phyloP scores from a whole-genome alignment of 768 basidiomycete species.

The Tricholoma sp. region DNA sequence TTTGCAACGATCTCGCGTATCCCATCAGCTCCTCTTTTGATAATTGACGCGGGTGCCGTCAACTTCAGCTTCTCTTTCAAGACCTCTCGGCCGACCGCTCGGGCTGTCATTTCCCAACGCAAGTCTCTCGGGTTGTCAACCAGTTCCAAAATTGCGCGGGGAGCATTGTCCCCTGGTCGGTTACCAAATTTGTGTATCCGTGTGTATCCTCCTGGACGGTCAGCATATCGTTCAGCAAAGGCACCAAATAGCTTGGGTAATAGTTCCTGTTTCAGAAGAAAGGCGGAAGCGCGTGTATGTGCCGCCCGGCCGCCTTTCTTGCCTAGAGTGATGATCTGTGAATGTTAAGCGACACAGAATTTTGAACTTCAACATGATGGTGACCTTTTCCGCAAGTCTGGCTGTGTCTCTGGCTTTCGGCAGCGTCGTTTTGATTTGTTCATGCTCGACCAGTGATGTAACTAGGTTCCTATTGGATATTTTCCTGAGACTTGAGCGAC shows the following conservation, averaged over 20 bases:
- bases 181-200: slow-evolving; percentile 90
- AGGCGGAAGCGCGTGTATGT: slow-evolving; percentile 68
- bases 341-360: slow-evolving; percentile 6
- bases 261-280: slow-evolving; percentile 67
- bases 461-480: slow-evolving; percentile 72
- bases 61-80: slow-evolving; percentile 49
- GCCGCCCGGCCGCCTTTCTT: slow-evolving; percentile 76
- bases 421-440: slow-evolving; percentile 92
- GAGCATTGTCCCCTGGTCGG: slow-evolving; percentile 89
- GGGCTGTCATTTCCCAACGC: slow-evolving; percentile 82
- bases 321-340: slow-evolving; percentile 85
- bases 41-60: slow-evolving; percentile 38
- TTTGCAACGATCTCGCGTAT: slow-evolving; percentile 47
- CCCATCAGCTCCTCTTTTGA: slow-evolving; percentile 45
- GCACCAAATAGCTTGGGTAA: slow-evolving; percentile 81
- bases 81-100: slow-evolving; percentile 83
- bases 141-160: slow-evolving; percentile 87
- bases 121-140: slow-evolving; percentile 92
- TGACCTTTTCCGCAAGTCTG: slow-evolving; percentile 87
- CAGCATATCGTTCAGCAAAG: slow-evolving; percentile 74
- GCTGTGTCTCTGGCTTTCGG: slow-evolving; percentile 93
- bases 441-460: slow-evolving; percentile 89
- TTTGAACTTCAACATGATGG: neutral
- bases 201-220: slow-evolving; percentile 90
- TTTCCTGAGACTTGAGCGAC: slow-evolving; percentile 6